A percentile compares a stretch with the other conserved stretches of the same genome.
These are phyloP conservation scores for Candida alai DNA, from an alignment of 805 yeast species.

Conservation along the genomic window DNA sequence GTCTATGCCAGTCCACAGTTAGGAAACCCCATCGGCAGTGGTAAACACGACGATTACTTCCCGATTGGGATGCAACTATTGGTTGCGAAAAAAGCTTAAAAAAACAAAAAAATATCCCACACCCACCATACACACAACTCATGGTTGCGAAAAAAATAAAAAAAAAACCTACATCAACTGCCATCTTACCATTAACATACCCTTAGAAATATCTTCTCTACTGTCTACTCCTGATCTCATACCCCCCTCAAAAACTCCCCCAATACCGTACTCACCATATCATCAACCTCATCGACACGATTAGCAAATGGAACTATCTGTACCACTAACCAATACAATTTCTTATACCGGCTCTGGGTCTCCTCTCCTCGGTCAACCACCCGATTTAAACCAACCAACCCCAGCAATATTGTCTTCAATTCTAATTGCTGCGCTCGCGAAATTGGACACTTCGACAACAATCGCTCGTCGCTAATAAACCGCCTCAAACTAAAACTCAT, in stretches of 20 bases:
- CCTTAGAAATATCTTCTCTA: too few relatives aligned
- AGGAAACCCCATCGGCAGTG: too few relatives aligned
- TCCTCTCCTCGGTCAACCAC: conserved; percentile 5
- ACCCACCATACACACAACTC: too few relatives aligned
- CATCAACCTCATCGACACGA: conserved; percentile 4
- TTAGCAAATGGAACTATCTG: conserved; percentile 16
- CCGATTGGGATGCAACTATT: not conserved
- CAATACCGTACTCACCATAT: not conserved
- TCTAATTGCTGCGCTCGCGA: conserved; percentile 65
- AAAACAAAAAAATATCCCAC: not conserved
- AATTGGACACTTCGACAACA: conserved; percentile 61
- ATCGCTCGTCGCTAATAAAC: conserved; percentile 57
- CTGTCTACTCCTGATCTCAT: too few relatives aligned
- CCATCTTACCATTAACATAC: too few relatives aligned
- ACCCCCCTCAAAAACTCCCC: too few relatives aligned
- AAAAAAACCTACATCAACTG: not conserved
- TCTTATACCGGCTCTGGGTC: conserved; percentile 6
- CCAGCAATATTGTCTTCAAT: conserved; percentile 43
- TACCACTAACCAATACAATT: conserved; percentile 13
- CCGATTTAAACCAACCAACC: conserved; percentile 17
- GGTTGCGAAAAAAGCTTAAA: conserved; percentile 3
- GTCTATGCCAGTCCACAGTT: too few relatives aligned
- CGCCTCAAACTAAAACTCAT: conserved; percentile 59
- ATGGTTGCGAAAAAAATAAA: too few relatives aligned
- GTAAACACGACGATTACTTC: too few relatives aligned